Conservation (phyloP, 2,329 filamentous ascomycete species). For the Cladophialophora chaetospira region DNA sequence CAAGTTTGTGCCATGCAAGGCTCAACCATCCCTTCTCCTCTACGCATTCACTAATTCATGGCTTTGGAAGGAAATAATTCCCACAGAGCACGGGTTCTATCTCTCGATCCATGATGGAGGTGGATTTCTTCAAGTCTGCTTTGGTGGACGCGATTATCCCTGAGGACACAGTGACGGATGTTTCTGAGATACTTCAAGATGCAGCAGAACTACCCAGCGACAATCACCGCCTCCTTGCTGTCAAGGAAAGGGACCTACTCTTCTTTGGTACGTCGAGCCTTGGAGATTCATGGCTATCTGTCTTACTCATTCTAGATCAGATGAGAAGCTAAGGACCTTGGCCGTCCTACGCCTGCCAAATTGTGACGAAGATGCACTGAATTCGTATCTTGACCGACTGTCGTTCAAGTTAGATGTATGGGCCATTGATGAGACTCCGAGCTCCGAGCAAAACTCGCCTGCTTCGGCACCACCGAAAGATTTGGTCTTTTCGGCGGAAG, state of each 20-base stretch:
- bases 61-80: no score
- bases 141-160: conserved; percentile 48
- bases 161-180: conserved; percentile 37
- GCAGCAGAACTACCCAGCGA: conserved; percentile 43
- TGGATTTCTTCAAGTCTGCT: conserved; percentile 46
- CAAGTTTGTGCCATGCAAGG: neutral
- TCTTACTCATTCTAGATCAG: conserved; percentile 57
- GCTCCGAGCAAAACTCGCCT: conserved; percentile 38
- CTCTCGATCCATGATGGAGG: conserved; percentile 34
- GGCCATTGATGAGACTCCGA: conserved; percentile 39
- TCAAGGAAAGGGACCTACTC: conserved; percentile 54
- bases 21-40: neutral
- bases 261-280: conserved; percentile 38
- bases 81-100: no score
- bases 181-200: conserved; percentile 20
- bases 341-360: conserved; percentile 55
- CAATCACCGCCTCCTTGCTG: conserved; percentile 48
- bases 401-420: conserved; percentile 55
- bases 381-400: conserved; percentile 51
- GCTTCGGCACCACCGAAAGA: conserved; percentile 39
- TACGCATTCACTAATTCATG: no score
- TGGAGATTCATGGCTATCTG: conserved; percentile 3
- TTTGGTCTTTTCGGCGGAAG: conserved; percentile 46
- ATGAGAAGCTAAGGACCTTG: conserved; percentile 57
- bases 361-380: conserved; percentile 51